Evolutionary conservation across 1,284 basidiomycete genomes (phyloP).

Genomic region (Grifola frondosa): DNA sequence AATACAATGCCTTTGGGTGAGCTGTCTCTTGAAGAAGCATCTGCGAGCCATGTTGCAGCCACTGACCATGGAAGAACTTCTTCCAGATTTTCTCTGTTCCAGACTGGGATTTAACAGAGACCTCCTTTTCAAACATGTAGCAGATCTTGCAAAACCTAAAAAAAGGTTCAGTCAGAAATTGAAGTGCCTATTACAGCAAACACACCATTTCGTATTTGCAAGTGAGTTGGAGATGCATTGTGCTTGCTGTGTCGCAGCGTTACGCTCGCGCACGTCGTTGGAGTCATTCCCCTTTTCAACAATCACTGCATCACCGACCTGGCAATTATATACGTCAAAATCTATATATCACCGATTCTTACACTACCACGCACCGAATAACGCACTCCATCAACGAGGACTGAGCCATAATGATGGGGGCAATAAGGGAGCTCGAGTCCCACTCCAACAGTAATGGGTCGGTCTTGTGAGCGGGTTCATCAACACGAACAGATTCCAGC

Average conservation of each 20-base stretch:
- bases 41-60: constrained; percentile 64
- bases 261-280: constrained; percentile 36
- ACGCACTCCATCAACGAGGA: constrained; percentile 51
- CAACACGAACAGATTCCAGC: constrained; percentile 22
- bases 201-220: constrained; percentile 57
- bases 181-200: background rate
- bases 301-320: constrained; percentile 64
- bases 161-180: constrained; percentile 4
- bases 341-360: too few relatives aligned
- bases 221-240: constrained; percentile 37
- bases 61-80: constrained; percentile 63
- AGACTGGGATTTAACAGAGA: background rate
- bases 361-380: constrained; percentile 55
- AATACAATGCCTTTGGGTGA: constrained; percentile 56
- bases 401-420: constrained; percentile 41
- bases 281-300: constrained; percentile 52
- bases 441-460: constrained; percentile 51
- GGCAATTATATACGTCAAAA: constrained; percentile 6
- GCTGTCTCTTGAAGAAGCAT: constrained; percentile 63
- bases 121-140: constrained; percentile 51
- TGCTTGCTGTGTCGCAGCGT: constrained; percentile 40
- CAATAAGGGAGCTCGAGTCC: constrained; percentile 34
- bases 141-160: constrained; percentile 65
- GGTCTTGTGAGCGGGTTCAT: constrained; percentile 37
- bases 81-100: background rate